Evolutionary conservation across 2,329 filamentous ascomycete genomes (phyloP), one percentile per base, ranked within the genome.

Genomic region (Claviceps fusiformis): DNA sequence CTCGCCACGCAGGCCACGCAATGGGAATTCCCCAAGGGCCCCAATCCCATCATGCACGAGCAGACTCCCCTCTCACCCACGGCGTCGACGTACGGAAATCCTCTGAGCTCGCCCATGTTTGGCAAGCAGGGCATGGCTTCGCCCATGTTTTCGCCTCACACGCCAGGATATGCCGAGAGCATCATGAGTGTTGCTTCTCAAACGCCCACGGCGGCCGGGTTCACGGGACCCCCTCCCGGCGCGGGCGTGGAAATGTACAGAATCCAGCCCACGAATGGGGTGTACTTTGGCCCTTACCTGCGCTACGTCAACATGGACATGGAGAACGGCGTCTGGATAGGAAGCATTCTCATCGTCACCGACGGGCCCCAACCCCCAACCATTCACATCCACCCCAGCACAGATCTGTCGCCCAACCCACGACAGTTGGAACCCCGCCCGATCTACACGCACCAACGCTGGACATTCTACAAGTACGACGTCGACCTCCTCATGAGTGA

Each of bases 21-120:
- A 67, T 98, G 93, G 93, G 93, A 98, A 65, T 97, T 97, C 62
- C 93, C 93, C 33, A 97, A 96, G 71, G 92, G 92, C 0, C 91
- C 91, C 0, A 95, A 89, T 29, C 92, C 92, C 1, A 77, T 96
- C 54, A 87, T 89, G 59, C 80, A 95, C 59, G 90, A 95, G 57
- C 80, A 87, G 15, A 77, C 83, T 17, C 92, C 92, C 0, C 73
- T 96, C 55, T 96, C 92, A 7, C 92, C 92, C 0, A 85, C 86
- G 0, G 82, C 82, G 6, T 89, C 84, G 52, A 85, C 85, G 0
- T 90, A 89, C 62, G 86, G 85, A 57, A 87, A 89, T 64, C 84
- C 86, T 4, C 69, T 90, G 33, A 78, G 74, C 5, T 89, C 87
- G 1, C 86, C 87, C 0, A 79, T 85, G 57, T 75, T 85, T 54